Conservation (phyloP, 164 flowering plant genomes). For the Saururus chinensis region DNA sequence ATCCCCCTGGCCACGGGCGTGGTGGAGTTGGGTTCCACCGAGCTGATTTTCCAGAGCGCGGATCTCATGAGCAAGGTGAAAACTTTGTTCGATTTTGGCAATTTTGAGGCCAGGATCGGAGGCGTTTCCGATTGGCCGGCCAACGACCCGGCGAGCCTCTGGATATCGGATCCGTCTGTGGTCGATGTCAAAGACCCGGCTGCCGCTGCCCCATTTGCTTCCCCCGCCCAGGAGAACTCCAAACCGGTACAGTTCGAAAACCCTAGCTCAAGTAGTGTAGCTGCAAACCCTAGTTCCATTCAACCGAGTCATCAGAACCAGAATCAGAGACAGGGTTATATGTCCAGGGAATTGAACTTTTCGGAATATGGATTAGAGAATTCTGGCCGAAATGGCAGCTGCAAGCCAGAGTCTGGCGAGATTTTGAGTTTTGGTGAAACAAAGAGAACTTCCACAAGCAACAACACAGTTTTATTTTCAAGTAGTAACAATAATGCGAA, state of each 20-base stretch:
- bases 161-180: conserved; percentile 45
- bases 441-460: conserved; percentile 14
- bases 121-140: conserved; percentile 20
- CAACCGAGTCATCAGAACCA: conserved; percentile 2
- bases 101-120: conserved; percentile 16
- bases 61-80: conserved; percentile 74
- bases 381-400: conserved; percentile 16
- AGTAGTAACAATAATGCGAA: conserved; percentile 2
- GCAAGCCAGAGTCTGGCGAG: conserved; percentile 74
- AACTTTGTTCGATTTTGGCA: conserved; percentile 49
- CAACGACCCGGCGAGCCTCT: conserved; percentile 49
- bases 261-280: conserved; percentile 35
- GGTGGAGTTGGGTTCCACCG: conserved; percentile 81
- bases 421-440: conserved; percentile 72
- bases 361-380: conserved; percentile 36
- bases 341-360: conserved; percentile 47
- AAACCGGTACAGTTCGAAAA: conserved; percentile 28
- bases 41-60: conserved; percentile 43
- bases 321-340: conserved; percentile 26
- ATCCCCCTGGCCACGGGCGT: conserved; percentile 68
- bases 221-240: conserved; percentile 11
- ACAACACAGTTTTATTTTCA: conserved; percentile 19
- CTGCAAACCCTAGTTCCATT: conserved; percentile 30
- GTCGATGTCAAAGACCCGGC: conserved; percentile 26
- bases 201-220: background rate